phyloP scores from a whole-genome alignment of 495 filamentous ascomycete genomes.

The Podospora australis region DNA sequence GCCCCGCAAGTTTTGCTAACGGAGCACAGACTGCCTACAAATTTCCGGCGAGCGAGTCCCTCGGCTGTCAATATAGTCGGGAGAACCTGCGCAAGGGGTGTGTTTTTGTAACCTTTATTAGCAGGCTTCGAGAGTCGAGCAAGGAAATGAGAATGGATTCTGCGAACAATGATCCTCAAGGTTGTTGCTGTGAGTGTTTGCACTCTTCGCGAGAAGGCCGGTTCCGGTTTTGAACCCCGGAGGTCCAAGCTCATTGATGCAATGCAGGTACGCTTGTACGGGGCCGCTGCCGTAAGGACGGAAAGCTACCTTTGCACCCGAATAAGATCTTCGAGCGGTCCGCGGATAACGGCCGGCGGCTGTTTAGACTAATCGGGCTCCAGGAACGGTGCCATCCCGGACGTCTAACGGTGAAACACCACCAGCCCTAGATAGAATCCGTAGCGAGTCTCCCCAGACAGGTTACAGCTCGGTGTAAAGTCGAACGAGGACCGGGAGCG shows the following conservation, averaged over 20 bases:
- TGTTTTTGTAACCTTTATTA: too few species aligned
- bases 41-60: too few species aligned
- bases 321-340: conserved; percentile 2
- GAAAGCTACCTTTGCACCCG: neutral
- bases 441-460: too few species aligned
- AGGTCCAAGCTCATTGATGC: neutral
- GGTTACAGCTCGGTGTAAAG: neutral
- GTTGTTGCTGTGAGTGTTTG: too few species aligned
- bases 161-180: too few species aligned
- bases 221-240: too few species aligned
- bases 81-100: neutral
- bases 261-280: neutral
- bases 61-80: neutral
- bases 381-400: neutral
- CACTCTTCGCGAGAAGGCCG: too few species aligned
- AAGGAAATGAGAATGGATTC: too few species aligned
- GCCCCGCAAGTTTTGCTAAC: neutral
- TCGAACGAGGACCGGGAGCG: neutral
- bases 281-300: neutral
- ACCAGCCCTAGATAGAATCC: too few species aligned
- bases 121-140: too few species aligned
- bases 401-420: too few species aligned
- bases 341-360: conserved; percentile 1
- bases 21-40: conserved; percentile 2
- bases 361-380: conserved; percentile 7